Evolutionary conservation across 495 filamentous ascomycete species (phyloP).

Genomic region (Oleoguttula mirabilis): DNA sequence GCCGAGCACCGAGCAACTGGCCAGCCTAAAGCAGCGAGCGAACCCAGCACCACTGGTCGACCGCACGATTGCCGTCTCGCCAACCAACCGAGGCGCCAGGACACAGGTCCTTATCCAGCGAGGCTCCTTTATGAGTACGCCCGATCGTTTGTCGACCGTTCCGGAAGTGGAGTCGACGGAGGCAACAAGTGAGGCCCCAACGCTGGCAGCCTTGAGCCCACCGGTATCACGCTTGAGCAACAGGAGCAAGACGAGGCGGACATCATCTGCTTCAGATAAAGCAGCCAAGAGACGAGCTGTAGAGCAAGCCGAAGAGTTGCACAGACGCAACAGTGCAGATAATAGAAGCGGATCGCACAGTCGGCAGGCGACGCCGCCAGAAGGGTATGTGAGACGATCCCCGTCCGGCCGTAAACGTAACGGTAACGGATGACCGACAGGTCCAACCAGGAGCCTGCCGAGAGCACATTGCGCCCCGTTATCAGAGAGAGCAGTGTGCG

Average conservation of each 20-base stretch:
- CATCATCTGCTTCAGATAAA: slow-evolving; percentile 13
- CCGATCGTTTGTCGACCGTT: slow-evolving; percentile 16
- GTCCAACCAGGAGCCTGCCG: neutral
- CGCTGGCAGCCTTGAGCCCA: slow-evolving; percentile 3
- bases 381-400: slow-evolving; percentile 17
- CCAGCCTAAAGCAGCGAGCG: neutral
- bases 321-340: slow-evolving; percentile 9
- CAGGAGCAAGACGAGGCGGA: neutral
- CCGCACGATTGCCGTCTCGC: slow-evolving; percentile 17
- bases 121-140: slow-evolving; percentile 6
- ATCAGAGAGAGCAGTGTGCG: neutral
- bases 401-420: neutral
- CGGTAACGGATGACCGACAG: slow-evolving; percentile 16
- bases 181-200: slow-evolving; percentile 6
- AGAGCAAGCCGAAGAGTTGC: slow-evolving; percentile 16
- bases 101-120: slow-evolving; percentile 1
- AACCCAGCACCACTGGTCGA: slow-evolving; percentile 7
- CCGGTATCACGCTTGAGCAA: slow-evolving; percentile 14
- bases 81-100: neutral
- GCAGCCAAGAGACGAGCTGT: slow-evolving; percentile 12
- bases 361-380: slow-evolving; percentile 9
- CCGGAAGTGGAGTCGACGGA: slow-evolving; percentile 16
- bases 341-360: slow-evolving; percentile 2
- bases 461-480: neutral
- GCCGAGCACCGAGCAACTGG: neutral